These are phyloP conservation scores for Globisporangium megalacanthum DNA, from an alignment of 352 stramenopile species.

Conservation along the genomic window DNA sequence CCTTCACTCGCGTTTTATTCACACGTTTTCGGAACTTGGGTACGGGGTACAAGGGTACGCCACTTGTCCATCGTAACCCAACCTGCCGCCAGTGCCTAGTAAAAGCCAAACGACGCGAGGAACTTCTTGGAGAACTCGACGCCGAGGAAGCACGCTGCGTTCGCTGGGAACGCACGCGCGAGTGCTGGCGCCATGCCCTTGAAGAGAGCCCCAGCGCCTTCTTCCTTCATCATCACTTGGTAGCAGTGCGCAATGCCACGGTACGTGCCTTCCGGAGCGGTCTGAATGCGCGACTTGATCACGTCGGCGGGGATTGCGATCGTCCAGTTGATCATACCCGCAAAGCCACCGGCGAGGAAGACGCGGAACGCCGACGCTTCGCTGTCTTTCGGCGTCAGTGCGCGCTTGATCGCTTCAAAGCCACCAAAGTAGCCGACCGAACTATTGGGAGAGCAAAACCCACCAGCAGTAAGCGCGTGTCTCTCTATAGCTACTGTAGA, in stretches of 20 bases:
- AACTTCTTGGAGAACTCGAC: slow-evolving; percentile 88
- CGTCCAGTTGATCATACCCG: slow-evolving; percentile 93
- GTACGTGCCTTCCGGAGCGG: slow-evolving; percentile 94
- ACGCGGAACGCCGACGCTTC: slow-evolving; percentile 83
- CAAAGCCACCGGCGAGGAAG: slow-evolving; percentile 92
- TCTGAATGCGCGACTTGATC: slow-evolving; percentile 96
- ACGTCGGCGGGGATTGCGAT: slow-evolving; percentile 95
- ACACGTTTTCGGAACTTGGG: background rate
- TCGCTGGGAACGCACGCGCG: slow-evolving; percentile 93
- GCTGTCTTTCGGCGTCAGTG: slow-evolving; percentile 74
- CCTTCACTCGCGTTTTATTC: background rate
- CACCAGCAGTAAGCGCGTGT: background rate
- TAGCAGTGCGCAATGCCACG: slow-evolving; percentile 89
- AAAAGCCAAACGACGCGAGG: slow-evolving; percentile 64
- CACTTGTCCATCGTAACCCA: too few relatives aligned
- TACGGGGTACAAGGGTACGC: too few relatives aligned
- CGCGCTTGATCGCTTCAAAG: slow-evolving; percentile 91
- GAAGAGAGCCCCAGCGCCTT: slow-evolving; percentile 91
- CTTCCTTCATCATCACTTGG: slow-evolving; percentile 91
- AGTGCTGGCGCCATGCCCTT: slow-evolving; percentile 93
- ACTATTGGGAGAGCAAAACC: slow-evolving; percentile 20
- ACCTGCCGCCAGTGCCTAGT: slow-evolving; percentile 28
- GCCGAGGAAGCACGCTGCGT: slow-evolving; percentile 94
- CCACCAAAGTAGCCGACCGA: slow-evolving; percentile 94
- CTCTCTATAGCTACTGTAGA: background rate